Evolutionary conservation across 2,329 filamentous ascomycete species (phyloP).

Genomic region (Penicillium griseofulvum): DNA sequence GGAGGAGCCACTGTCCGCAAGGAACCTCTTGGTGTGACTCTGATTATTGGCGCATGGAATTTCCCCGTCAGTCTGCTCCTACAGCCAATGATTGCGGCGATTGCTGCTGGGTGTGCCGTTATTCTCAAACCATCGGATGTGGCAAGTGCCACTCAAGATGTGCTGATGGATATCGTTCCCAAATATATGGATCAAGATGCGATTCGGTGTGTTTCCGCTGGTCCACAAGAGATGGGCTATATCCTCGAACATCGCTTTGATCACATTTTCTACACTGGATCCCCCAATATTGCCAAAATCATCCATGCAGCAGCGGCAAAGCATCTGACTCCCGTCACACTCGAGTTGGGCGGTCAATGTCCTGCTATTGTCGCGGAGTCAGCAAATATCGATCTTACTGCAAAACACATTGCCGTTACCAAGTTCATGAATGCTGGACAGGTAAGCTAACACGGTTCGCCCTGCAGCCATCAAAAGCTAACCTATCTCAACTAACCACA

Average conservation of each 20-base stretch:
- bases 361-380: slow-evolving; percentile 45
- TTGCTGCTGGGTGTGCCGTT: slow-evolving; percentile 44
- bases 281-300: slow-evolving; percentile 37
- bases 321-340: slow-evolving; percentile 45
- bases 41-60: slow-evolving; percentile 51
- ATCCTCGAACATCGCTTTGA: slow-evolving; percentile 43
- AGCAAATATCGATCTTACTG: slow-evolving; percentile 45
- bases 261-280: slow-evolving; percentile 51
- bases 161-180: slow-evolving; percentile 42
- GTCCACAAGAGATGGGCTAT: slow-evolving; percentile 36
- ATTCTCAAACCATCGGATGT: slow-evolving; percentile 50
- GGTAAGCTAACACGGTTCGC: neutral
- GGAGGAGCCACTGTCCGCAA: slow-evolving; percentile 38
- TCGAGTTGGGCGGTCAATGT: slow-evolving; percentile 49
- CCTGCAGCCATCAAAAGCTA: neutral
- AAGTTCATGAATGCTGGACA: slow-evolving; percentile 49
- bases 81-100: slow-evolving; percentile 44
- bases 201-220: slow-evolving; percentile 38
- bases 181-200: slow-evolving; percentile 45
- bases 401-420: slow-evolving; percentile 44
- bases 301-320: slow-evolving; percentile 45
- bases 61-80: slow-evolving; percentile 43
- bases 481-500: neutral
- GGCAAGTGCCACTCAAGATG: slow-evolving; percentile 32
- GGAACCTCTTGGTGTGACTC: slow-evolving; percentile 46